A percentile compares a stretch with the other conserved stretches of the same genome.
Evolutionary conservation across 306 rosid species (phyloP).

Genomic region (Sphenostylis stenocarpa): DNA sequence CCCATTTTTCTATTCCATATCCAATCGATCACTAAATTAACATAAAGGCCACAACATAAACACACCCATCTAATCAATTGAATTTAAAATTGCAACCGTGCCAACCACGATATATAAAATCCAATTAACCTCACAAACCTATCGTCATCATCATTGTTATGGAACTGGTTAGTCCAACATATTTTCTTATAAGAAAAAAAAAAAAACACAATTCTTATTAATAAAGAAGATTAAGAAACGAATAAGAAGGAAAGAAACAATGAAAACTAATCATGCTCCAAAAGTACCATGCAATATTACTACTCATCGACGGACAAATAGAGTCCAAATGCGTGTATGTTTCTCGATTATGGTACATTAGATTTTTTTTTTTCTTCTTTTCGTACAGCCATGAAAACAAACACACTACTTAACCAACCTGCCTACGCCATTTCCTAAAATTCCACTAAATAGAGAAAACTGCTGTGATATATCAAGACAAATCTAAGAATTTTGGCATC

Average conservation of each 20-base stretch:
- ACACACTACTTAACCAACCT: neutral
- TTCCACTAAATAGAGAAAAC: neutral
- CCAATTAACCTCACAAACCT: neutral
- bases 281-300: neutral
- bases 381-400: neutral
- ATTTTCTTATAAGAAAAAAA: too few relatives aligned
- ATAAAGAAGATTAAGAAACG: neutral
- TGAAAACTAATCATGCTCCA: slow-evolving; percentile 1
- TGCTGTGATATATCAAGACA: neutral
- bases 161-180: neutral
- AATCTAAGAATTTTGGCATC: neutral
- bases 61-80: neutral
- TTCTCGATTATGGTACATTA: neutral
- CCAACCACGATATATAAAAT: neutral
- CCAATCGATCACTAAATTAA: neutral
- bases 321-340: neutral
- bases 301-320: neutral
- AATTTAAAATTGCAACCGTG: neutral
- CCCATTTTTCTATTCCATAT: neutral
- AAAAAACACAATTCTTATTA: neutral
- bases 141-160: neutral
- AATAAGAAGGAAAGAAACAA: slow-evolving; percentile 11
- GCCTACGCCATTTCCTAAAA: too few relatives aligned
- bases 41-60: neutral
- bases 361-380: neutral